Percentiles rank a stretch among this genome's conserved stretches.
phyloP scores from a whole-genome alignment of 805 yeast genomes.

The Wickerhamomyces rabaulensis region DNA sequence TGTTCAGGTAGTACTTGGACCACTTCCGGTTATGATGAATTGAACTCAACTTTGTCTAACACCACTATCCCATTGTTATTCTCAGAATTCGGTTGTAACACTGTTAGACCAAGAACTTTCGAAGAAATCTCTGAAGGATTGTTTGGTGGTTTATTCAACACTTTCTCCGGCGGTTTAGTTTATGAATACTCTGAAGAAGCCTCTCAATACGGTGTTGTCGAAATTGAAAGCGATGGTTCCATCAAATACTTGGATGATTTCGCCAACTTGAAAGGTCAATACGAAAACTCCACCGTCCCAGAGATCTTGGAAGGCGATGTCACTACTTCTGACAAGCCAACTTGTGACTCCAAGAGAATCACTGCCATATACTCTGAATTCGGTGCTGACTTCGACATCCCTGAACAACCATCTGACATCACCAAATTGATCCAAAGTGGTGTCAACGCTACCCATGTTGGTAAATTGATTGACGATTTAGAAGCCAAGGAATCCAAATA shows the following conservation, averaged over 20 bases:
- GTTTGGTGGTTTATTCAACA: constrained; percentile 58
- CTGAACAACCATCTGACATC: constrained; percentile 41
- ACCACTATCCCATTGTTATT: constrained; percentile 64
- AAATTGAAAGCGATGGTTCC: constrained; percentile 39
- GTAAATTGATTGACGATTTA: constrained; percentile 36
- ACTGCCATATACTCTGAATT: constrained; percentile 33
- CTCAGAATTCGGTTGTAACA: constrained; percentile 84
- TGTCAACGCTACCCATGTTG: constrained; percentile 39
- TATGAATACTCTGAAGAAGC: constrained; percentile 82
- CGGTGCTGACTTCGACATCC: constrained; percentile 44
- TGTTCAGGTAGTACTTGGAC: constrained; percentile 77
- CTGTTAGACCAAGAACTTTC: constrained; percentile 72
- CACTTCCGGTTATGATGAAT: constrained; percentile 60
- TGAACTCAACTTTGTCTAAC: constrained; percentile 53
- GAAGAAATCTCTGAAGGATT: constrained; percentile 69
- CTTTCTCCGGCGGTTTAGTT: constrained; percentile 88
- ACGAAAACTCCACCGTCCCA: constrained; percentile 32
- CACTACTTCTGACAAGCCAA: constrained; percentile 23
- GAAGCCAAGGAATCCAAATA: constrained; percentile 33
- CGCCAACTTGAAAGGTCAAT: constrained; percentile 41
- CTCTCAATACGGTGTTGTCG: constrained; percentile 73
- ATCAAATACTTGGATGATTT: constrained; percentile 44
- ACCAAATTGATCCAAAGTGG: constrained; percentile 42
- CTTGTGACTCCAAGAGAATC: constrained; percentile 37
- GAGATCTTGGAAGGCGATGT: constrained; percentile 33